phyloP scores from a whole-genome alignment of 208 protist genomes.

The Crithidia expoeki region DNA sequence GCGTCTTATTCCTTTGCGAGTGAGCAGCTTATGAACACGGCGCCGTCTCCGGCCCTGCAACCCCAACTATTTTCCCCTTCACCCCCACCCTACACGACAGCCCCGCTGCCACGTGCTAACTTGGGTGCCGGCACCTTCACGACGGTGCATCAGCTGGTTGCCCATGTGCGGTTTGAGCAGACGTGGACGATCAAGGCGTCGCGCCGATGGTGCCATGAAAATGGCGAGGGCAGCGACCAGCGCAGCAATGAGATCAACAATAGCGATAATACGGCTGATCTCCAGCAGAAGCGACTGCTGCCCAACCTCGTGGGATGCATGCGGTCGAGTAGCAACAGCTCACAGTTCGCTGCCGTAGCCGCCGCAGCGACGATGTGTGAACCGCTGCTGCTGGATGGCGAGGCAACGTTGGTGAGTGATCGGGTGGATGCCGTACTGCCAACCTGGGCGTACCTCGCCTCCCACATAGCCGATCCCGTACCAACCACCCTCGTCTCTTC shows the following conservation, averaged over 20 bases:
- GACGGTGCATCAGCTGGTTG: conserved; percentile 19
- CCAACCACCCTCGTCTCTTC: conserved; percentile 1
- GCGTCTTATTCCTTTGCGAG: neutral
- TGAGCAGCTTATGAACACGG: neutral
- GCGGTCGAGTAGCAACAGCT: neutral
- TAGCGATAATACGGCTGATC: neutral
- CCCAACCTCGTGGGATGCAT: neutral
- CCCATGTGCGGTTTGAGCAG: conserved; percentile 21
- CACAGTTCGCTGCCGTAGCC: neutral
- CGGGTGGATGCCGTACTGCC: conserved; percentile 34
- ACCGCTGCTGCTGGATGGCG: conserved; percentile 4
- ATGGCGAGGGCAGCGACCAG: neutral
- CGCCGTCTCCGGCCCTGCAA: neutral
- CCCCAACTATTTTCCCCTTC: neutral
- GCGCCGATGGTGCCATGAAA: conserved; percentile 2
- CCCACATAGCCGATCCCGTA: conserved; percentile 19
- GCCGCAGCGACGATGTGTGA: conserved; percentile 1
- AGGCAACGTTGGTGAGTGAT: conserved; percentile 30
- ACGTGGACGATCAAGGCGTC: conserved; percentile 16
- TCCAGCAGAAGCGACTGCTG: conserved; percentile 4
- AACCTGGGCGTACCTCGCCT: conserved; percentile 31
- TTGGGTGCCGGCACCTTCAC: conserved; percentile 20
- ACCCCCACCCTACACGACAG: conserved; percentile 25
- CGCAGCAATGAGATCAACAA: neutral
- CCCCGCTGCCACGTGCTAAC: neutral